Evolutionary conservation across 768 basidiomycete genomes (phyloP).

Genomic region (Asterophora lycoperdoides): DNA sequence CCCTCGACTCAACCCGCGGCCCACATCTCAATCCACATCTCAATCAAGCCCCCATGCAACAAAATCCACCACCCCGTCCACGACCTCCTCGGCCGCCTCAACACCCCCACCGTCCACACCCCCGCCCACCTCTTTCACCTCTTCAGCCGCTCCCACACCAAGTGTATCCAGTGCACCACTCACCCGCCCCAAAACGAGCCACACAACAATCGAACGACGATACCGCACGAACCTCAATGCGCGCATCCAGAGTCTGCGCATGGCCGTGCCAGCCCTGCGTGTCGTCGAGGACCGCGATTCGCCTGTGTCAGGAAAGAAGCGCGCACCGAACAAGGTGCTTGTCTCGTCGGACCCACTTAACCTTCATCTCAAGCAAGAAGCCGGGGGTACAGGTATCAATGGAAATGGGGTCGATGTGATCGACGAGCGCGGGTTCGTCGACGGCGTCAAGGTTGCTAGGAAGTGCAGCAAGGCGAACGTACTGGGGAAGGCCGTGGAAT

Average conservation of each 20-base stretch:
- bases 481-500: conserved; percentile 86
- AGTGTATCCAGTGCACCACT: conserved; percentile 6
- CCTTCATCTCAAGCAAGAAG: conserved; percentile 24
- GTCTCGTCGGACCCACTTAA: conserved; percentile 21
- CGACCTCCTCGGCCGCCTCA: conserved; percentile 34
- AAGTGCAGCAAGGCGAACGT: conserved; percentile 92
- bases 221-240: conserved; percentile 89
- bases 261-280: conserved; percentile 79
- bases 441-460: conserved; percentile 88
- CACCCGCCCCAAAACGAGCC: conserved; percentile 69
- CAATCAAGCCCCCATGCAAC: too few species aligned
- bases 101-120: conserved; percentile 39
- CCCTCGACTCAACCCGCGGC: conserved; percentile 30
- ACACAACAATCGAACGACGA: conserved; percentile 85
- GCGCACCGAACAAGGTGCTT: conserved; percentile 40
- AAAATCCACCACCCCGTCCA: conserved; percentile 23
- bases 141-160: conserved; percentile 11
- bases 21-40: conserved; percentile 13
- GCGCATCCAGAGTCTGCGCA: conserved; percentile 74
- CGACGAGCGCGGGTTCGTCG: conserved; percentile 83
- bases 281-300: conserved; percentile 60
- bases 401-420: conserved; percentile 47
- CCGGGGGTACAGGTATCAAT: conserved; percentile 24
- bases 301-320: conserved; percentile 36
- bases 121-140: conserved; percentile 5